Conservation (phyloP, 2,329 filamentous ascomycete genomes). For the Colletotrichum lini region DNA sequence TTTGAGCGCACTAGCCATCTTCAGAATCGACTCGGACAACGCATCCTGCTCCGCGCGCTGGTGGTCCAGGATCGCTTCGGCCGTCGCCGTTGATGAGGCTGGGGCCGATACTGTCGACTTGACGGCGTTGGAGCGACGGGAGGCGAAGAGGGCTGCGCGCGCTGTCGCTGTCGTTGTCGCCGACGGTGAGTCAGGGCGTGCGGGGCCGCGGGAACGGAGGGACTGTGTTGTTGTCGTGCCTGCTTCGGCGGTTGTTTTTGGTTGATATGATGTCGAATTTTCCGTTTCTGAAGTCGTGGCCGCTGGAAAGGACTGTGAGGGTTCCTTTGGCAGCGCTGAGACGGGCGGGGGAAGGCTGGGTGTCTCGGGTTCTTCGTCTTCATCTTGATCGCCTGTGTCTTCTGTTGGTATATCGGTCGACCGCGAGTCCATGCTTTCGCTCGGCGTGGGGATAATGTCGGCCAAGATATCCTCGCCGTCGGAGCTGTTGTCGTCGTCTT, state of each 20-base stretch:
- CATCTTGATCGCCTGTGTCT: slow-evolving; percentile 44
- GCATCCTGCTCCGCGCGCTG: slow-evolving; percentile 87
- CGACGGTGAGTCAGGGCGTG: slow-evolving; percentile 43
- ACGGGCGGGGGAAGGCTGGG: slow-evolving; percentile 25
- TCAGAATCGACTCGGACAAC: slow-evolving; percentile 84
- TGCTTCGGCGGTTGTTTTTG: slow-evolving; percentile 45
- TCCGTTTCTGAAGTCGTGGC: not conserved
- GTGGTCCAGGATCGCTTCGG: slow-evolving; percentile 81
- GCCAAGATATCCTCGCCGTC: slow-evolving; percentile 72
- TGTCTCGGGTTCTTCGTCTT: slow-evolving; percentile 29
- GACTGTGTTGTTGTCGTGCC: slow-evolving; percentile 49
- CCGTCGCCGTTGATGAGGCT: slow-evolving; percentile 63
- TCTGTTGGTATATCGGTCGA: slow-evolving; percentile 45
- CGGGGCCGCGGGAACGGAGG: slow-evolving; percentile 52
- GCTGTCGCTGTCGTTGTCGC: slow-evolving; percentile 52
- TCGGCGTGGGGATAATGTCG: slow-evolving; percentile 68
- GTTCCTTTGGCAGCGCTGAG: not conserved
- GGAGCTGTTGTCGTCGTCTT: slow-evolving; percentile 61
- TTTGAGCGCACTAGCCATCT: slow-evolving; percentile 85
- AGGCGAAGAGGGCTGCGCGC: slow-evolving; percentile 62
- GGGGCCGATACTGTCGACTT: slow-evolving; percentile 49
- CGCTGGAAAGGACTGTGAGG: slow-evolving; percentile 1
- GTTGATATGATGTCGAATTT: slow-evolving; percentile 38
- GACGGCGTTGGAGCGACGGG: slow-evolving; percentile 47
- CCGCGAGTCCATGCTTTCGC: slow-evolving; percentile 63